Base-by-base conservation (phyloP, 176 grass and related monocot genomes). In the Ananas comosus region DNA sequence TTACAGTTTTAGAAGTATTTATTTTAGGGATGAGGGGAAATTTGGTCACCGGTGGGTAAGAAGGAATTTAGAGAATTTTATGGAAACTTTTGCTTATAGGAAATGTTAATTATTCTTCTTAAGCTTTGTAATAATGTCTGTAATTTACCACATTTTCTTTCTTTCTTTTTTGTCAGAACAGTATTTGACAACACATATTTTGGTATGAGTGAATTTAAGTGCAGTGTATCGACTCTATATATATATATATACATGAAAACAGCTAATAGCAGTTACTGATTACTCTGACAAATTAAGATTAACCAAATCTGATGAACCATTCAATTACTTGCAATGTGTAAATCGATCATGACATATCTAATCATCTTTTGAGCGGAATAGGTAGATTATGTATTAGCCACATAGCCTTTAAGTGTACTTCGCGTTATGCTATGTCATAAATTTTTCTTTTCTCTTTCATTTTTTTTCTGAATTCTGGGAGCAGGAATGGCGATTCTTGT, bases 401-500 rank as follows among this genome's bases (percentile, higher is more conserved):
- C 29, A 33, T 33, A 42, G 33, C 5, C 33, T 6, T 42, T 42
- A 42, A 42, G 33, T 42, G 33, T 42, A 42, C 33, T 42, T 42
- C 5, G 33, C 4, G 33, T 42, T 42, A 42, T 7, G 4, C 33
- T 27, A 51, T 57, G 17, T 3, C 2, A 70, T 28, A 42, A 3
- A 64, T 48, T 74, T 48, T 64, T 68, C 10, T 49, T 51, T 68
- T 77, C 16, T n/a, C 27, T 29, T 49, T 42, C 3, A 48, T 13
- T 10, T 6, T 10, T 6, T 48, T 12, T 16, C 16, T 13, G 16
- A 51, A 67, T 48, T 48, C 18, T 66, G 8, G 64, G 4, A 72
- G 66, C 71, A 85, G 82, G 77, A 69, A 85, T 80, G 76, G 66
- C 61, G 13, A 51, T 74, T 25, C 58, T 80, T 24, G 66, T n/a